Percentiles rank a stretch among this genome's conserved stretches.
These are phyloP conservation scores for Panicum virgatum DNA, from an alignment of 202 grass and related monocot genomes.

Conservation along the genomic window DNA sequence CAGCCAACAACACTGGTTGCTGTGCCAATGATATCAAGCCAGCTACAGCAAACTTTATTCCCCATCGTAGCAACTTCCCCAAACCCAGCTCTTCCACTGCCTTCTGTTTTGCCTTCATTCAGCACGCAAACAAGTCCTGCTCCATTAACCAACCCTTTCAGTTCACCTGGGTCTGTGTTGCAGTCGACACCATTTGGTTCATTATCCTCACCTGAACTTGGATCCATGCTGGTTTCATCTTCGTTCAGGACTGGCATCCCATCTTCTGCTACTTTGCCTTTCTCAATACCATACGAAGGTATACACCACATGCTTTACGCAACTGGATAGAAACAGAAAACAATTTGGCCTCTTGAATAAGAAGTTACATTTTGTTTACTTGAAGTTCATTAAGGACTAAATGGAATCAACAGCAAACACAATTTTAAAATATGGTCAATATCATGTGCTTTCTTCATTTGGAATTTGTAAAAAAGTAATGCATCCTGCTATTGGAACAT, in stretches of 20 bases:
- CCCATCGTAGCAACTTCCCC: conserved; percentile 28
- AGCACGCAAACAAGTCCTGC: conserved; percentile 33
- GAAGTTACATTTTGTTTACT: conserved; percentile 6
- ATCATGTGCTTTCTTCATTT: background rate
- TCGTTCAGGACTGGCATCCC: conserved; percentile 32
- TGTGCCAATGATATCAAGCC: conserved; percentile 33
- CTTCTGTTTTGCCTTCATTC: conserved; percentile 33
- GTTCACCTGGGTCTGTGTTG: conserved; percentile 39
- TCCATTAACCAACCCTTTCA: conserved; percentile 47
- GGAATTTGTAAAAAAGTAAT: background rate
- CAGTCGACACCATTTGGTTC: conserved; percentile 53
- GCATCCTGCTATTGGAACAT: conserved; percentile 3
- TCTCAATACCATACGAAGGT: conserved; percentile 41
- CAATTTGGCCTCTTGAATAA: conserved; percentile 1
- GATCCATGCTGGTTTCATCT: conserved; percentile 40
- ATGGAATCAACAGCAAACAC: background rate
- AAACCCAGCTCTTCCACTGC: conserved; percentile 28
- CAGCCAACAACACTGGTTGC: conserved; percentile 20
- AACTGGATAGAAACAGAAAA: conserved; percentile 14
- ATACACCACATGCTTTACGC: conserved; percentile 25
- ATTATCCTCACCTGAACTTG: conserved; percentile 36
- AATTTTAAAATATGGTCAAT: conserved; percentile 8
- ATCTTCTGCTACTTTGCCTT: conserved; percentile 42
- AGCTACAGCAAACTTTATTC: conserved; percentile 34
- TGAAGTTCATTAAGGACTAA: background rate